phyloP scores from a whole-genome alignment of 1,284 basidiomycete species.

The Bondarzewia mesenterica region DNA sequence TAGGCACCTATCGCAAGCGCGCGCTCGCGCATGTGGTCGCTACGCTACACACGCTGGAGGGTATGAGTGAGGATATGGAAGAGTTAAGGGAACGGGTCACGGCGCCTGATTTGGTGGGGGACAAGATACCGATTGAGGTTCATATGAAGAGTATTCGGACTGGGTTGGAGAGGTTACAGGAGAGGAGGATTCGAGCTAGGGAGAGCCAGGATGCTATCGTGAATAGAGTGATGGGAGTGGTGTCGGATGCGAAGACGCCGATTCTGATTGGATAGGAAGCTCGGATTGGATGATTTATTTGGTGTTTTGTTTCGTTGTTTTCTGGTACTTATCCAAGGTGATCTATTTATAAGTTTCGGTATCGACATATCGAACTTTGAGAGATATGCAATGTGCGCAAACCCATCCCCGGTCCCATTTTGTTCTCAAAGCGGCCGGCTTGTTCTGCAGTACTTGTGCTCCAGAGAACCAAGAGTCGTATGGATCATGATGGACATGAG shows the following conservation, averaged over 20 bases:
- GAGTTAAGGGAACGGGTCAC: constrained; percentile 61
- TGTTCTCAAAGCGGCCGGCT: too few relatives aligned
- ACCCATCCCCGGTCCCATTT: too few relatives aligned
- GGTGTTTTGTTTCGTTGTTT: not conserved
- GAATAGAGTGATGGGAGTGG: constrained; percentile 20
- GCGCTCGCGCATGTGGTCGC: constrained; percentile 56
- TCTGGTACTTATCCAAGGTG: not conserved
- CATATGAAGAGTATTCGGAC: constrained; percentile 61
- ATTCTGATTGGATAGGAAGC: not conserved
- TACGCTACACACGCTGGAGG: constrained; percentile 49
- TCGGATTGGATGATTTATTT: not conserved
- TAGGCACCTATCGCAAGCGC: constrained; percentile 47
- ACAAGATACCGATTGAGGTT: constrained; percentile 55
- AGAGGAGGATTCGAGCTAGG: constrained; percentile 38
- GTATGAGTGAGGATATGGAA: constrained; percentile 64
- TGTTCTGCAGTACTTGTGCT: too few relatives aligned
- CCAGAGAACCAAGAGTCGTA: too few relatives aligned
- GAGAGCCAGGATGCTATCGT: constrained; percentile 25
- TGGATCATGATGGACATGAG: too few relatives aligned
- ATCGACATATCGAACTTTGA: not conserved
- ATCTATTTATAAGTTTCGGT: not conserved
- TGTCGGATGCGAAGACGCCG: not conserved
- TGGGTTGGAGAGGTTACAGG: constrained; percentile 55
- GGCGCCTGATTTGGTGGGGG: constrained; percentile 49
- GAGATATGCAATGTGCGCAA: too few relatives aligned